Evolutionary conservation across 2,329 filamentous ascomycete species (phyloP), one percentile per base, ranked within the genome.

Genomic region (Ophiostoma novo-ulmi): DNA sequence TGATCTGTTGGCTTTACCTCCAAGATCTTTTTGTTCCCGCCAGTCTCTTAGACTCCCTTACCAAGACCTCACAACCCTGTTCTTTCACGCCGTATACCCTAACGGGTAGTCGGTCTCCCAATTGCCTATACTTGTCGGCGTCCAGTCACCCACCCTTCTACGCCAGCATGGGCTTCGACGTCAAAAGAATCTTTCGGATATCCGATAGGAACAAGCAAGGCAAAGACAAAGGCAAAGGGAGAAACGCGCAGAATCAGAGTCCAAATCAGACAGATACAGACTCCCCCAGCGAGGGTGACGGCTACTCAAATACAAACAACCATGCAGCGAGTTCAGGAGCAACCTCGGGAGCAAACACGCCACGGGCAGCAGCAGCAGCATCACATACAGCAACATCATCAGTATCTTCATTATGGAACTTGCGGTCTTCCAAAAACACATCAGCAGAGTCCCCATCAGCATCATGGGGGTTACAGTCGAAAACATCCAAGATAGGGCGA

Each of bases 121-220:
- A 3, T 20, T 20, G 44, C 2, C 44, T 20, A 6, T 17, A 7
- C 20, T 17, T 5, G 48, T 22, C 48, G 11, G 3, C 11, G 44
- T 38, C 61, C 8, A 20, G 35, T 52, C 17, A 5, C 22, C 61
- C 65, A 8, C 3, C 13, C 11, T 5, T 10, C 14, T 8, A 38
- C 52, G 17, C n/a, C 44, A 39, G 20, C 13, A 75, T 75, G 74
- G 73, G 65, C 7, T 73, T 75, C 36, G 38, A 75, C 67, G 68
- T 74, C 17, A 73, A 70, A 26, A 68, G 36, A 35, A 70, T 75
- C 17, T 71, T 75, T 7, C 72, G 73, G 48, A 71, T 70, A 17
- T 48, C 71, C 22, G 70, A 70, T 67, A 70, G 73, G 39, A 61
- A 68, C 5, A 63, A 67, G 67, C 61, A 68, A 36, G 41, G 67